Base-by-base conservation (phyloP, 257 asterid genomes). In the Jacaranda copaia region DNA sequence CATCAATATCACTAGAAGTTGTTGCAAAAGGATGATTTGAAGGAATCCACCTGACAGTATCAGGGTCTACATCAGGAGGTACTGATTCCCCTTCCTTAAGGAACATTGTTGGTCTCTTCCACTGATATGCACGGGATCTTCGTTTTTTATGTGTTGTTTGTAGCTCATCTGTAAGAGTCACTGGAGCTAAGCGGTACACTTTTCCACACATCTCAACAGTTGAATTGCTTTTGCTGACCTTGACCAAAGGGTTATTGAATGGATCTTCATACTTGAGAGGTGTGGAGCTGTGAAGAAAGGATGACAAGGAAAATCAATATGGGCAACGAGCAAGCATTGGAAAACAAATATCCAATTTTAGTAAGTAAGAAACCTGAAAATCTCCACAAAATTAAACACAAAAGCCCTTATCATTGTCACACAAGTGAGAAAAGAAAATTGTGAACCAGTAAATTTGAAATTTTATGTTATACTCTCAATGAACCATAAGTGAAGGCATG, bases 21-120 rank as follows among this genome's bases (percentile, higher is more conserved):
- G 98, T 96, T 72, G 99, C 99, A 85, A 96, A 96, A 2, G 99
- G 99, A 85, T 96, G 99, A 73, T 96, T 96, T 70, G 99, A 92
- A 58, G 99, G 99, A 78, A 96, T 96, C 99, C 99, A 96, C 83
- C 99, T 88, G 69, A 96, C 87, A 10, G 97, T 85, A 69, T 96
- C 97, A n/a, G 97, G 99, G 89, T 96, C 99, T 73, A 96, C 97
- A 85, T 91, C 99, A 62, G 97, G 89, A 58, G 99, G 99, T 72
- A 93, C 73, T 10, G 95, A 85, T 8, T 96, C 99, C 32, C 99
- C 99, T 88, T 96, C 99, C 82, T 78, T 96, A 35, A 96, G 97
- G 81, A 96, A 96, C 36, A 89, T 76, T 68, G 96, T 88, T n/a
- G 99, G 99, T 79, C 98, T 90, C 86, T 91, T 96, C 99, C 99